A percentile compares a stretch with the other conserved stretches of the same genome.
phyloP scores from a whole-genome alignment of 1,139 yeast species.

The Yamadazyma atmosphaerica region DNA sequence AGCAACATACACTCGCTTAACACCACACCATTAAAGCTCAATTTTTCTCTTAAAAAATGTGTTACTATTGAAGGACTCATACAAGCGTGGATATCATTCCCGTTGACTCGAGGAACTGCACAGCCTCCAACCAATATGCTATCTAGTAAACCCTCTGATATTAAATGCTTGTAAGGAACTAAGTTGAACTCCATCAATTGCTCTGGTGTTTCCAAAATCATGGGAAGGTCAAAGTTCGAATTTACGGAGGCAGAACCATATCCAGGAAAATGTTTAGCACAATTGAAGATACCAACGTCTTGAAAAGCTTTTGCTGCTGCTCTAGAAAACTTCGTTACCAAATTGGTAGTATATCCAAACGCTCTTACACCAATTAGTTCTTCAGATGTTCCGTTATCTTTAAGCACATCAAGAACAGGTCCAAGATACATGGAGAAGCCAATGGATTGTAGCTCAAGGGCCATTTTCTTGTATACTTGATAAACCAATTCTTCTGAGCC shows the following conservation, averaged over 20 bases:
- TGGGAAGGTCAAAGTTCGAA: slow-evolving; percentile 4
- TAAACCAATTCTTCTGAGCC: slow-evolving; percentile 2
- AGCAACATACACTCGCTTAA: slow-evolving; percentile 3
- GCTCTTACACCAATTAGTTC: slow-evolving; percentile 3
- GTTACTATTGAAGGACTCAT: slow-evolving; percentile 4
- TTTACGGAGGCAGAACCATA: slow-evolving; percentile 3
- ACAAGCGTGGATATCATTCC: slow-evolving; percentile 5
- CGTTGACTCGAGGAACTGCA: slow-evolving; percentile 3
- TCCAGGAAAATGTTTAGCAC: slow-evolving; percentile 5
- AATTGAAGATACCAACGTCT: slow-evolving; percentile 3
- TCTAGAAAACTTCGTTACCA: slow-evolving; percentile 1
- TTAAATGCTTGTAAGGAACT: slow-evolving; percentile 3
- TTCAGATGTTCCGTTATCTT: neutral
- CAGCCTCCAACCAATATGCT: slow-evolving; percentile 3
- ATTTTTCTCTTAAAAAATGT: slow-evolving; percentile 1
- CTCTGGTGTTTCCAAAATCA: slow-evolving; percentile 3
- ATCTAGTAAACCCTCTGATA: slow-evolving; percentile 1
- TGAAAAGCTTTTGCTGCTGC: slow-evolving; percentile 3
- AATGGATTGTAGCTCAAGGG: slow-evolving; percentile 3
- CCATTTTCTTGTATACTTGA: slow-evolving; percentile 4
- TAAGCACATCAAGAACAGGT: slow-evolving; percentile 2
- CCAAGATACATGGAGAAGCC: slow-evolving; percentile 3
- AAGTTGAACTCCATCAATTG: slow-evolving; percentile 1
- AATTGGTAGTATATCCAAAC: slow-evolving; percentile 2
- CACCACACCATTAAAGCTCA: slow-evolving; percentile 3